Conservation (phyloP, 192 early-diverging fungal species). For the Jimgerdemannia lactiflua region DNA sequence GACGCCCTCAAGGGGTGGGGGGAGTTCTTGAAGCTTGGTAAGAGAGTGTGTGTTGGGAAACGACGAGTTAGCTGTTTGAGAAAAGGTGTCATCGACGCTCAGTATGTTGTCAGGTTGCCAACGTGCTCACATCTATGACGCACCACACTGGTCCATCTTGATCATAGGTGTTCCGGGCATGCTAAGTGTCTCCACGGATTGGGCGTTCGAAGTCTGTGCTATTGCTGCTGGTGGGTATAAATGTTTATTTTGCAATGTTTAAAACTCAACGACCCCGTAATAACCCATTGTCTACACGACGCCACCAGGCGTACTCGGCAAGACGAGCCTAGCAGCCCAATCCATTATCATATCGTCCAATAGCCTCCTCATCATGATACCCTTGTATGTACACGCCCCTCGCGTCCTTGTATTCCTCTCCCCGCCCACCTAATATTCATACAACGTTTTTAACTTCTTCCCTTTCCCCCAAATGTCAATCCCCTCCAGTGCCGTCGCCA, state of each 20-base stretch:
- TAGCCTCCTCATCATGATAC: constrained; percentile 25
- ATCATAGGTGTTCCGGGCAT: constrained; percentile 26
- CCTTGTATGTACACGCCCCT: constrained; percentile 6
- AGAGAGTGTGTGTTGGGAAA: constrained; percentile 8
- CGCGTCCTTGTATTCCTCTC: not conserved
- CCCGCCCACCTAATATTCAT: too few species aligned
- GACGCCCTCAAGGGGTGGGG: constrained; percentile 14
- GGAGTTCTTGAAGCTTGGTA: constrained; percentile 35
- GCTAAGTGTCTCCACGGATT: constrained; percentile 28
- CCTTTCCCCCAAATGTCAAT: not conserved
- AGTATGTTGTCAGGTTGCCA: too few species aligned
- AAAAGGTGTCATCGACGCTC: too few species aligned
- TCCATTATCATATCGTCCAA: constrained; percentile 18
- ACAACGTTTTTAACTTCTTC: not conserved
- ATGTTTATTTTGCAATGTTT: not conserved
- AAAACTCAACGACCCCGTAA: not conserved
- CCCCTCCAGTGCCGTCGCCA: constrained; percentile 18
- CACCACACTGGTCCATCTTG: not conserved
- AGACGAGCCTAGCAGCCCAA: constrained; percentile 23
- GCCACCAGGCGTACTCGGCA: constrained; percentile 16
- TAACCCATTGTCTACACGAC: too few species aligned
- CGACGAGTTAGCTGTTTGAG: too few species aligned
- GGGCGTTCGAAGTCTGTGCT: constrained; percentile 33
- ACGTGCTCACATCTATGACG: too few species aligned
- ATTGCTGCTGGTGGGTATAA: constrained; percentile 11